Percentiles rank a stretch among this genome's conserved stretches.
Evolutionary conservation across 164 flowering plant species (phyloP).

Genomic region (Echeveria elegans): DNA sequence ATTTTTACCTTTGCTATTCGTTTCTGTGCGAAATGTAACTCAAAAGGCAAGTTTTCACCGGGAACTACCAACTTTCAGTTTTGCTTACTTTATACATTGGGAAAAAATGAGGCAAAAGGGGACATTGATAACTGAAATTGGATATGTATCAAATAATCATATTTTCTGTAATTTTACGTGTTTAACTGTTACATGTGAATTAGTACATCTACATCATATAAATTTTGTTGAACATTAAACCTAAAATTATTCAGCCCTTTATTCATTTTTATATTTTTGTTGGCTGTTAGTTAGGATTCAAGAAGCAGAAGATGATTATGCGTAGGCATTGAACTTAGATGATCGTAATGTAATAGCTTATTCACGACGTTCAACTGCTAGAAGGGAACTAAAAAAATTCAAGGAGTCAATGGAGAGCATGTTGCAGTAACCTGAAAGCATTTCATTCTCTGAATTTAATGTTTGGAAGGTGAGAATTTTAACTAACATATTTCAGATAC

Average conservation of each 20-base stretch:
- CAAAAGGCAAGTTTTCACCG: slow-evolving; percentile 55
- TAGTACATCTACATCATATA: neutral
- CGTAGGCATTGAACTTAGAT: slow-evolving; percentile 89
- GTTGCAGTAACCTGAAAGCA: neutral
- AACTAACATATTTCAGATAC: slow-evolving; percentile 50
- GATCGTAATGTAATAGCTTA: slow-evolving; percentile 94
- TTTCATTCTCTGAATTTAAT: neutral
- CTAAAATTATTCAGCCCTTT: neutral
- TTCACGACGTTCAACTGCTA: slow-evolving; percentile 92
- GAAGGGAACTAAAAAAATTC: slow-evolving; percentile 82
- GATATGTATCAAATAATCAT: too few relatives aligned
- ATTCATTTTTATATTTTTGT: too few relatives aligned
- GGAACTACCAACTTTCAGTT: too few relatives aligned
- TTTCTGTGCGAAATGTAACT: too few relatives aligned
- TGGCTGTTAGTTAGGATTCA: slow-evolving; percentile 36
- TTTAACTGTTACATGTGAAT: too few relatives aligned
- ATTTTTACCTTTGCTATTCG: too few relatives aligned
- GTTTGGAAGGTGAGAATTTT: neutral
- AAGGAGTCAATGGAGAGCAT: slow-evolving; percentile 77
- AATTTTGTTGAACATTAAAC: neutral
- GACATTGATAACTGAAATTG: too few relatives aligned
- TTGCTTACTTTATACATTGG: too few relatives aligned
- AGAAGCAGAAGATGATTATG: slow-evolving; percentile 91
- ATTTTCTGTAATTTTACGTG: too few relatives aligned
- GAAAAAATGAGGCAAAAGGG: too few relatives aligned